phyloP scores from a whole-genome alignment of 306 rosid genomes.

The Trifolium pratense region DNA sequence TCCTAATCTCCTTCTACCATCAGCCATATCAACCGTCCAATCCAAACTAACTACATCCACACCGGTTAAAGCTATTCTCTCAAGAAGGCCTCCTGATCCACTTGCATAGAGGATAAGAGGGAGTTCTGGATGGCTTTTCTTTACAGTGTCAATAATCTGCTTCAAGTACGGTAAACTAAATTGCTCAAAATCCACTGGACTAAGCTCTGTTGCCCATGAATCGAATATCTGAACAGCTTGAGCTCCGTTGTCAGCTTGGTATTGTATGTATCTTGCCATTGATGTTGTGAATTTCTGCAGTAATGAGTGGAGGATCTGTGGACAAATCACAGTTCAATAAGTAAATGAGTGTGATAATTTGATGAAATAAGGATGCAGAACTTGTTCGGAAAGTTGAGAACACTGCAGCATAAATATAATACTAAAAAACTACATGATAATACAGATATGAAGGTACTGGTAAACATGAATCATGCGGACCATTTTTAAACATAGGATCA shows the following conservation, averaged over 20 bases:
- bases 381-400: conserved; percentile 5
- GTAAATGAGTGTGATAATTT: neutral
- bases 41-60: conserved; percentile 96
- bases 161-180: conserved; percentile 94
- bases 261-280: conserved; percentile 82
- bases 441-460: neutral
- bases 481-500: conserved; percentile 3
- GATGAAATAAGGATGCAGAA: conserved; percentile 3
- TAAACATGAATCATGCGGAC: neutral
- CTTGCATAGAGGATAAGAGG: conserved; percentile 96
- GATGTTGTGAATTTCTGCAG: conserved; percentile 84
- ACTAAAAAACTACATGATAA: neutral
- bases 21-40: conserved; percentile 98
- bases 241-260: conserved; percentile 95
- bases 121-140: conserved; percentile 78
- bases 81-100: conserved; percentile 96
- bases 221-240: conserved; percentile 98
- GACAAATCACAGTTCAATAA: conserved; percentile 40
- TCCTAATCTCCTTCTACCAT: conserved; percentile 86
- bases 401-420: neutral
- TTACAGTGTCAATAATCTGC: conserved; percentile 83
- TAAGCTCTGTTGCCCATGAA: conserved; percentile 94
- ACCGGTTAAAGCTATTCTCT: conserved; percentile 85
- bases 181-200: conserved; percentile 93
- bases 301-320: conserved; percentile 81